A percentile compares a stretch with the other conserved stretches of the same genome.
Conservation (phyloP, 345 rosid species). For the Combretum micranthum region DNA sequence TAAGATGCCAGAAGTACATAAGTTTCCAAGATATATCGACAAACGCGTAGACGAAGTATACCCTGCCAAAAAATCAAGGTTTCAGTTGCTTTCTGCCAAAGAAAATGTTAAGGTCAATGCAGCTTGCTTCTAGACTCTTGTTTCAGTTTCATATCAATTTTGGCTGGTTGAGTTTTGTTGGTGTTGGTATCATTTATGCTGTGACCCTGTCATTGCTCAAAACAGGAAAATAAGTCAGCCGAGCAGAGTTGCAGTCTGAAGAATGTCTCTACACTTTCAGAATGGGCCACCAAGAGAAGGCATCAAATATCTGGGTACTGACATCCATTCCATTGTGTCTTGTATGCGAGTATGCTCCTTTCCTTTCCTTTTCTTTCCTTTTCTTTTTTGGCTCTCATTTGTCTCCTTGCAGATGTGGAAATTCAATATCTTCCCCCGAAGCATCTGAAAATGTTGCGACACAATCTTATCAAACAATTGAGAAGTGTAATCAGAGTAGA, state of each 20-base stretch:
- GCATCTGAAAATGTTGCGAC: conserved; percentile 27
- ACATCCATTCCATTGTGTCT: background rate
- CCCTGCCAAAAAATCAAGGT: conserved; percentile 71
- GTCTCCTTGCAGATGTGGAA: conserved; percentile 35
- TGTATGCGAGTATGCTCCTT: background rate
- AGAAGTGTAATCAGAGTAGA: conserved; percentile 51
- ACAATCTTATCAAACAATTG: conserved; percentile 32
- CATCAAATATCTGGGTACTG: conserved; percentile 41
- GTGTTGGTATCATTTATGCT: too few relatives aligned
- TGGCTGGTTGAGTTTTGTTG: background rate
- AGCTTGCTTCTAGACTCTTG: conserved; percentile 2
- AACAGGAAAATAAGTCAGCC: conserved; percentile 43
- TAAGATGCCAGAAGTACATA: conserved; percentile 42
- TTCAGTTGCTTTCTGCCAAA: conserved; percentile 42
- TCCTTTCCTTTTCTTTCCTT: background rate
- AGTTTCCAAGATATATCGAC: conserved; percentile 58
- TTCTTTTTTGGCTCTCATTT: conserved; percentile 7
- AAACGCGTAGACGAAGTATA: conserved; percentile 67
- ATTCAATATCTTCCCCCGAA: conserved; percentile 30
- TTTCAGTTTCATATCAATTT: background rate
- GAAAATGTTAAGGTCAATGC: conserved; percentile 58
- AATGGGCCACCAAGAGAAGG: conserved; percentile 45
- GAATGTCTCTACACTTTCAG: conserved; percentile 47
- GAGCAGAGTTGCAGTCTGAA: conserved; percentile 36
- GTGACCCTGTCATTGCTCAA: conserved; percentile 2